These are phyloP conservation scores for Angomonas desouzai DNA, from an alignment of 208 protist genomes.

Conservation along the genomic window DNA sequence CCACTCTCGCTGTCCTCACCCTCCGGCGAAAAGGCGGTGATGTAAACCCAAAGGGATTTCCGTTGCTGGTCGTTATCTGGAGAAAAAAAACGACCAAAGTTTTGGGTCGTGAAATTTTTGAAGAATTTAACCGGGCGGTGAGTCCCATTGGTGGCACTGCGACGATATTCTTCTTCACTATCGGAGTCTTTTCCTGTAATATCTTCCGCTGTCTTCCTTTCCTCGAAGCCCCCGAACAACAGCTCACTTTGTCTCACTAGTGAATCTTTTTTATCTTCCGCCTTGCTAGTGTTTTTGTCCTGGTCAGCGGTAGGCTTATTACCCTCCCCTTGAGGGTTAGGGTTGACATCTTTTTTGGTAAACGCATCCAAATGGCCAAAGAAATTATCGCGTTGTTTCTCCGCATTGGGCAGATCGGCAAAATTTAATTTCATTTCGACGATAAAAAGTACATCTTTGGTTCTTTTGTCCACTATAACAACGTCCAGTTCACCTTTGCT, in stretches of 20 bases:
- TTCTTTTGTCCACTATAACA: not conserved
- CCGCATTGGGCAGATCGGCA: not conserved
- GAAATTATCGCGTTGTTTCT: not conserved
- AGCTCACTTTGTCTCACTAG: too few relatives aligned
- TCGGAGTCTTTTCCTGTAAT: too few relatives aligned
- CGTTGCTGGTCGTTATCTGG: not conserved
- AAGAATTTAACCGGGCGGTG: too few relatives aligned
- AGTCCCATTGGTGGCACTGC: too few relatives aligned
- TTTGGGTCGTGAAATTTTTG: not conserved
- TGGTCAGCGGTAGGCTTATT: too few relatives aligned
- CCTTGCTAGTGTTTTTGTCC: too few relatives aligned
- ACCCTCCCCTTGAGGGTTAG: too few relatives aligned
- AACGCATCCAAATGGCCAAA: not conserved
- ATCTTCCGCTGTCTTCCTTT: too few relatives aligned
- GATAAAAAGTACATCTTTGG: not conserved
- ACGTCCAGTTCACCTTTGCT: not conserved
- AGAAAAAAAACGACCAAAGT: not conserved
- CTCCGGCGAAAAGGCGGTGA: not conserved
- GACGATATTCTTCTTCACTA: too few relatives aligned
- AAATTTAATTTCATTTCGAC: not conserved
- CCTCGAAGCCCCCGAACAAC: too few relatives aligned
- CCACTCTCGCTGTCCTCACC: not conserved
- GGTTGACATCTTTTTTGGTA: not conserved
- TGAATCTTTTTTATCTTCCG: too few relatives aligned
- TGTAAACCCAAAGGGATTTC: not conserved